Conservation (phyloP, 345 rosid species). For the Schrenkiella parvula region DNA sequence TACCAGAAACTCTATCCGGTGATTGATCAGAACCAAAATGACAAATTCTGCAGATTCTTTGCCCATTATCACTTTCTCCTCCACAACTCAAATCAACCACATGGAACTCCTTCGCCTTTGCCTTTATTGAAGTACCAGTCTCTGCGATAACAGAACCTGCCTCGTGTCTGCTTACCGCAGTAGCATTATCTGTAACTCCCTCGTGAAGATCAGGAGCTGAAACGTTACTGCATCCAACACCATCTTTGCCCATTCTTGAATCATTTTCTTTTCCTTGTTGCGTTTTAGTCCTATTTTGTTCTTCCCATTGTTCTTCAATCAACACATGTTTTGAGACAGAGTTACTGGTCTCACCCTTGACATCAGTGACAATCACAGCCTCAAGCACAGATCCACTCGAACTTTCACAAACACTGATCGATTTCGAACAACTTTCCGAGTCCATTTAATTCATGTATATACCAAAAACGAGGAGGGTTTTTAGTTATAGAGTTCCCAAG, state of each 20-base stretch:
- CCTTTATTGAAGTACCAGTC: constrained; percentile 31
- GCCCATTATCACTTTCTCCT: constrained; percentile 40
- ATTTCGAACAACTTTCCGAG: constrained; percentile 16
- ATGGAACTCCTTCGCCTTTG: constrained; percentile 38
- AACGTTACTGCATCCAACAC: constrained; percentile 23
- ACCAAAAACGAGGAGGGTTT: not conserved
- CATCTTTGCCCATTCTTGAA: constrained; percentile 18
- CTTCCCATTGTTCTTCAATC: constrained; percentile 11
- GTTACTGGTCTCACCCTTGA: constrained; percentile 31
- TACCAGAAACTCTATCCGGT: constrained; percentile 9
- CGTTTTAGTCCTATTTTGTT: constrained; percentile 4
- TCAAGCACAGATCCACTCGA: constrained; percentile 27
- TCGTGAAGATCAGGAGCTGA: constrained; percentile 10
- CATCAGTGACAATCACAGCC: constrained; percentile 26
- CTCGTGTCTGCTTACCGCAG: constrained; percentile 32
- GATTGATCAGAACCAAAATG: constrained; percentile 66
- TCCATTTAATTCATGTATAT: constrained; percentile 38
- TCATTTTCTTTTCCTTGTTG: not conserved
- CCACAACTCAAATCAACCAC: constrained; percentile 43
- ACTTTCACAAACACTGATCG: constrained; percentile 27
- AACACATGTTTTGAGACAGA: constrained; percentile 18
- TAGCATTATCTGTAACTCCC: constrained; percentile 31
- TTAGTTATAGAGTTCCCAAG: not conserved
- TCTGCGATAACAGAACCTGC: not conserved
- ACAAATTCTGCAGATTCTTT: constrained; percentile 81